Percentiles rank a stretch among this genome's conserved stretches.
Conservation (phyloP, 2,329 filamentous ascomycete species). For the Fusarium drepaniforme region DNA sequence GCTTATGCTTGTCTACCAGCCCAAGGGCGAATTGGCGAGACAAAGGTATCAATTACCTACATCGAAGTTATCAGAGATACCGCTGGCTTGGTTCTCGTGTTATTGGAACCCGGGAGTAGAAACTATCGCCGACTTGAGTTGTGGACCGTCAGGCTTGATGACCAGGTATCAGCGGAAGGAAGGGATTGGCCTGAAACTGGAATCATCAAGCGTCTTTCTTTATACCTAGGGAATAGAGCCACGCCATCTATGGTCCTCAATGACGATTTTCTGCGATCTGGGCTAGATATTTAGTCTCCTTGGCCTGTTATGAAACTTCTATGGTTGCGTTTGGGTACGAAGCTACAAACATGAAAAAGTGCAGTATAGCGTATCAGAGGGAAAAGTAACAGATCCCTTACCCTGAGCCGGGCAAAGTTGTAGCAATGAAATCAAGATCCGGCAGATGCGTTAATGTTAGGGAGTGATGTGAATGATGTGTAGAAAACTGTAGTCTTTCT, state of each 20-base stretch:
- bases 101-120: no score
- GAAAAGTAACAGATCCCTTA: background rate
- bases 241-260: background rate
- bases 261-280: background rate
- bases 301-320: background rate
- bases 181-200: no score
- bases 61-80: no score
- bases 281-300: background rate
- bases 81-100: no score
- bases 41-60: no score
- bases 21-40: no score
- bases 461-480: background rate
- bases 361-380: background rate
- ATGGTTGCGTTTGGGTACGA: background rate
- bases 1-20: no score
- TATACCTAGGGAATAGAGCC: background rate
- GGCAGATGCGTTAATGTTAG: background rate
- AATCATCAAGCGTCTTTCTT: background rate
- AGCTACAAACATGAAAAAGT: background rate
- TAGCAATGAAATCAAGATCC: background rate
- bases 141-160: no score
- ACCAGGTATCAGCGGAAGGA: no score
- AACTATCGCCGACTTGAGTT: no score
- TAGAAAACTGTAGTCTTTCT: background rate
- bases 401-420: background rate